Percentiles rank a stretch among this genome's conserved stretches.
Conservation (phyloP, 2,329 filamentous ascomycete species). For the Diaporthe nobilis region DNA sequence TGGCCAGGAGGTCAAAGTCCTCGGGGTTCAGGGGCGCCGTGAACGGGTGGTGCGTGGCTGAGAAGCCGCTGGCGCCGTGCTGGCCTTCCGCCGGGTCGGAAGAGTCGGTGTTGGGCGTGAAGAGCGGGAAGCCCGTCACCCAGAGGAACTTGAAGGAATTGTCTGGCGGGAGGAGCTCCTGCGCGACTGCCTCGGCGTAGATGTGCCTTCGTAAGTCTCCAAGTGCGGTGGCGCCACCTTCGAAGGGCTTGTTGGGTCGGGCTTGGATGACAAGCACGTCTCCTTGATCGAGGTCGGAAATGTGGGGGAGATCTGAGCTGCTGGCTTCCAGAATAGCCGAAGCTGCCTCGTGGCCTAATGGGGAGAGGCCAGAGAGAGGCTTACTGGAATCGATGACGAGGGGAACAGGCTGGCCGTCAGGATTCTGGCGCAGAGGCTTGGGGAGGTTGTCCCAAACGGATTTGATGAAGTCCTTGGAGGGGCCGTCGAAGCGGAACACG, state of each 20-base stretch:
- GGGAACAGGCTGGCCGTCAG: conserved; percentile 83
- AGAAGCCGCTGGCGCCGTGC: conserved; percentile 83
- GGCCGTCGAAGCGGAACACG: conserved; percentile 71
- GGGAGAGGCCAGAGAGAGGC: conserved; percentile 82
- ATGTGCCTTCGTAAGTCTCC: conserved; percentile 81
- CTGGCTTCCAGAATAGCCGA: conserved; percentile 59
- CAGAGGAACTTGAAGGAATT: conserved; percentile 79
- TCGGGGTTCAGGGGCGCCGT: conserved; percentile 82
- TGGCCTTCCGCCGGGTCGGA: conserved; percentile 75
- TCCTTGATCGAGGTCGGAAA: conserved; percentile 71
- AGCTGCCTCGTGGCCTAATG: conserved; percentile 81
- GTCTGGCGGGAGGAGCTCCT: conserved; percentile 66
- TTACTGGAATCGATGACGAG: conserved; percentile 81
- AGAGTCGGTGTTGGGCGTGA: conserved; percentile 78
- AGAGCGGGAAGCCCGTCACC: conserved; percentile 93
- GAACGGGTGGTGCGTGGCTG: conserved; percentile 95
- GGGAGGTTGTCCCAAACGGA: conserved; percentile 65
- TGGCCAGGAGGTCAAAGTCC: conserved; percentile 82
- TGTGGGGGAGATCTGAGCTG: conserved; percentile 49
- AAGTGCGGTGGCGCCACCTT: conserved; percentile 79
- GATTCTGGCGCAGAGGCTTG: conserved; percentile 74
- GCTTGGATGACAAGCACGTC: conserved; percentile 89
- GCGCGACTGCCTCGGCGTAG: conserved; percentile 77
- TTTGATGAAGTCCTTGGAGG: conserved; percentile 73
- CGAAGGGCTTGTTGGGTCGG: conserved; percentile 73